Evolutionary conservation across 768 basidiomycete genomes (phyloP).

Genomic region (Holtermannia corniformis): DNA sequence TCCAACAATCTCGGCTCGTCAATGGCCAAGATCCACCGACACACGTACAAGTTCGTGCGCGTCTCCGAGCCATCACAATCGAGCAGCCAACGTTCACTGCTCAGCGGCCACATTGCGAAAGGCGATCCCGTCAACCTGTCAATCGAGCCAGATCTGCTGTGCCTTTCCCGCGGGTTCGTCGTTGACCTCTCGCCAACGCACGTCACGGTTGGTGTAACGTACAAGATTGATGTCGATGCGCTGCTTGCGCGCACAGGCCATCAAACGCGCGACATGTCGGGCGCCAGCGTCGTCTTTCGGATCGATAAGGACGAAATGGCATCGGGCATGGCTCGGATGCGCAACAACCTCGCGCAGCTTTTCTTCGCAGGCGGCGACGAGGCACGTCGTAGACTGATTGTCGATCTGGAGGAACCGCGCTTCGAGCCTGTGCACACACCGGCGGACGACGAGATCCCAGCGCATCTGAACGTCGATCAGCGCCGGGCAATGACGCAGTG

Average conservation of each 20-base stretch:
- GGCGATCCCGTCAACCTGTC: slow-evolving; percentile 83
- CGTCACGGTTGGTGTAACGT: slow-evolving; percentile 74
- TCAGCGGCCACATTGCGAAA: slow-evolving; percentile 66
- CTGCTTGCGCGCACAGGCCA: slow-evolving; percentile 45
- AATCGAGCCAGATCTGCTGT: slow-evolving; percentile 74
- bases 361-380: slow-evolving; percentile 68
- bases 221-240: slow-evolving; percentile 52
- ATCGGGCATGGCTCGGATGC: slow-evolving; percentile 74
- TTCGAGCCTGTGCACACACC: slow-evolving; percentile 48
- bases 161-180: slow-evolving; percentile 74
- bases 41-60: slow-evolving; percentile 61
- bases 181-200: slow-evolving; percentile 55
- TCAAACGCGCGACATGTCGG: slow-evolving; percentile 8
- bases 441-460: slow-evolving; percentile 30
- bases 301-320: slow-evolving; percentile 90
- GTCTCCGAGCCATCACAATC: slow-evolving; percentile 7
- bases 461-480: slow-evolving; percentile 63
- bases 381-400: slow-evolving; percentile 61
- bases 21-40: slow-evolving; percentile 61
- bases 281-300: slow-evolving; percentile 51
- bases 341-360: slow-evolving; percentile 79
- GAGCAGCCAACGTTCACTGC: slow-evolving; percentile 43
- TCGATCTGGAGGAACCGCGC: slow-evolving; percentile 62
- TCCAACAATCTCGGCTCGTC: slow-evolving; percentile 39
- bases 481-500: slow-evolving; percentile 60